These are phyloP conservation scores for Furcasterigmium furcatum DNA, from an alignment of 2,329 filamentous ascomycete species.

Conservation along the genomic window DNA sequence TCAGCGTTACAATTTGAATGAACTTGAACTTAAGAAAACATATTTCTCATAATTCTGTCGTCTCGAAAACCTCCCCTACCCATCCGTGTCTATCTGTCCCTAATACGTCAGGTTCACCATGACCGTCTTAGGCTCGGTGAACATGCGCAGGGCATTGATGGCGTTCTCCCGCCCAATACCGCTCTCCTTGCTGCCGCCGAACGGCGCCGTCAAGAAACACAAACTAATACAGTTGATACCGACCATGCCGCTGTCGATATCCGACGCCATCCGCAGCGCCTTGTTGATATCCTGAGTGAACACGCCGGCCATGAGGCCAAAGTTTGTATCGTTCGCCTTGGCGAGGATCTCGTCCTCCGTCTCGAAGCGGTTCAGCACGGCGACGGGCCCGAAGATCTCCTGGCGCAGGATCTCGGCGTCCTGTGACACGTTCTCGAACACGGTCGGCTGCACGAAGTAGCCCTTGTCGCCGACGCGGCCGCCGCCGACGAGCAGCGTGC, in stretches of 20 bases:
- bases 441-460: conserved; percentile 40
- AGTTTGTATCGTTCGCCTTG: conserved; percentile 53
- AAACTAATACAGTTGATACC: conserved; percentile 56
- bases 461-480: conserved; percentile 34
- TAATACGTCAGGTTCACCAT: conserved; percentile 35
- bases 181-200: conserved; percentile 47
- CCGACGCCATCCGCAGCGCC: conserved; percentile 50
- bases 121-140: conserved; percentile 48
- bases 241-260: conserved; percentile 66
- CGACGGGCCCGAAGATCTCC: conserved; percentile 58
- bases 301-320: conserved; percentile 39
- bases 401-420: conserved; percentile 44
- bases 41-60: too few relatives aligned
- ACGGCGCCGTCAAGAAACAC: conserved; percentile 36
- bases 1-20: too few relatives aligned
- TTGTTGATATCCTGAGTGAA: conserved; percentile 63
- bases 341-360: conserved; percentile 51
- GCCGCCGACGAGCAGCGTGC: conserved; percentile 32
- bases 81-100: too few relatives aligned
- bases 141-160: conserved; percentile 41
- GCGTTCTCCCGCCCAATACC: conserved; percentile 46
- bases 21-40: too few relatives aligned
- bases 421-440: conserved; percentile 39
- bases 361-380: conserved; percentile 51
- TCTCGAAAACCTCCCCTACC: too few relatives aligned